Evolutionary conservation across 768 basidiomycete genomes (phyloP).

Genomic region (Cyathus striatus): DNA sequence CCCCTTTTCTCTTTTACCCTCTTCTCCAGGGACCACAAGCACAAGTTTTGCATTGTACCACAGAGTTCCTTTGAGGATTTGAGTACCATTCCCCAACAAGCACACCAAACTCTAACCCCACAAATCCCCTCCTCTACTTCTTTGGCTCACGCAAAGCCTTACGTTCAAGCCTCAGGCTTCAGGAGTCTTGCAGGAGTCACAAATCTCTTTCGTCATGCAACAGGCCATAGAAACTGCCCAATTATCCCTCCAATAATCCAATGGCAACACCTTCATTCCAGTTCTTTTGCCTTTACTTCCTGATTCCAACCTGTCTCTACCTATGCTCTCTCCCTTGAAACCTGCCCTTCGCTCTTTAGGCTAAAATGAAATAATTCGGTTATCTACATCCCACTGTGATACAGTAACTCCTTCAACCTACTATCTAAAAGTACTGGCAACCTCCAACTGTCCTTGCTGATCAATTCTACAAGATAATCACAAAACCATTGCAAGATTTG

Average conservation of each 20-base stretch:
- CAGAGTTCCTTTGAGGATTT: constrained; percentile 66
- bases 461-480: constrained; percentile 20
- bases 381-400: constrained; percentile 31
- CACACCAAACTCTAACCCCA: not conserved
- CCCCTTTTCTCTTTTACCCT: constrained; percentile 1
- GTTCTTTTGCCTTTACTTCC: constrained; percentile 33
- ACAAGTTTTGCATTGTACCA: constrained; percentile 67
- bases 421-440: constrained; percentile 37
- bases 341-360: constrained; percentile 16
- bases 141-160: constrained; percentile 14
- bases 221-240: constrained; percentile 21
- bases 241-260: constrained; percentile 14
- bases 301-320: constrained; percentile 37
- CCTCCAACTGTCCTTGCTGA: constrained; percentile 25
- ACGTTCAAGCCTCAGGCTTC: not conserved
- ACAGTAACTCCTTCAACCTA: constrained; percentile 22
- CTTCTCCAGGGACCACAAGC: constrained; percentile 60
- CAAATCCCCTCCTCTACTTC: constrained; percentile 8
- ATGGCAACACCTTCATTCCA: constrained; percentile 24
- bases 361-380: constrained; percentile 41
- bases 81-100: constrained; percentile 48
- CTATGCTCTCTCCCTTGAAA: constrained; percentile 21
- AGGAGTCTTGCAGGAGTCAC: constrained; percentile 27
- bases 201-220: constrained; percentile 33
- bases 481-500: constrained; percentile 30